Conservation (phyloP, 805 yeast genomes). For the Ogataea kodamae region DNA sequence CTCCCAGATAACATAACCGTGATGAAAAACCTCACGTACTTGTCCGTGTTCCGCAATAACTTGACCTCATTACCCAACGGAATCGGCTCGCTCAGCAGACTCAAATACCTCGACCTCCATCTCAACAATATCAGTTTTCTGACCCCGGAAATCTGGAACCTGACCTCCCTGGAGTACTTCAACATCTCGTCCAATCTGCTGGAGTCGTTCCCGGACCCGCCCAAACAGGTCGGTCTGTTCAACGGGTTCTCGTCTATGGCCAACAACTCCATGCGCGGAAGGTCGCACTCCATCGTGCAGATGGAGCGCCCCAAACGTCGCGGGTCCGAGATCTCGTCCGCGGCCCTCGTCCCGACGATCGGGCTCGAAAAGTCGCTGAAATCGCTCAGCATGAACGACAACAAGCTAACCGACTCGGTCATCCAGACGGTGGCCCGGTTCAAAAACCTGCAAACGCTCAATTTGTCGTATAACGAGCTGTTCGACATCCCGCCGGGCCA, state of each 20-base stretch:
- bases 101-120: slow-evolving; percentile 74
- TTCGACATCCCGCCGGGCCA: slow-evolving; percentile 80
- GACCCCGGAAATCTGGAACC: slow-evolving; percentile 64
- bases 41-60: slow-evolving; percentile 74
- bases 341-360: slow-evolving; percentile 7
- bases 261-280: slow-evolving; percentile 5
- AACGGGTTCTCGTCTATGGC: slow-evolving; percentile 11
- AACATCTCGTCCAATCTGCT: slow-evolving; percentile 75
- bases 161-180: slow-evolving; percentile 51
- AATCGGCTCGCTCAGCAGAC: slow-evolving; percentile 54
- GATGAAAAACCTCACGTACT: slow-evolving; percentile 54
- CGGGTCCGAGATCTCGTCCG: slow-evolving; percentile 14
- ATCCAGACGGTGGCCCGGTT: slow-evolving; percentile 65
- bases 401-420: slow-evolving; percentile 73
- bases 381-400: slow-evolving; percentile 71
- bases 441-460: slow-evolving; percentile 55
- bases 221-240: slow-evolving; percentile 26
- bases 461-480: slow-evolving; percentile 80
- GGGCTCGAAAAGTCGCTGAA: slow-evolving; percentile 37
- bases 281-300: slow-evolving; percentile 2
- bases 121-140: slow-evolving; percentile 73
- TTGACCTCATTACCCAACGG: slow-evolving; percentile 65
- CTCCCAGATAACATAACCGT: slow-evolving; percentile 67
- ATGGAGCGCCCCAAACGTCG: slow-evolving; percentile 9
- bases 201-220: slow-evolving; percentile 55